These are phyloP conservation scores for Solanum piurae DNA, from an alignment of 257 asterid species.

Conservation along the genomic window DNA sequence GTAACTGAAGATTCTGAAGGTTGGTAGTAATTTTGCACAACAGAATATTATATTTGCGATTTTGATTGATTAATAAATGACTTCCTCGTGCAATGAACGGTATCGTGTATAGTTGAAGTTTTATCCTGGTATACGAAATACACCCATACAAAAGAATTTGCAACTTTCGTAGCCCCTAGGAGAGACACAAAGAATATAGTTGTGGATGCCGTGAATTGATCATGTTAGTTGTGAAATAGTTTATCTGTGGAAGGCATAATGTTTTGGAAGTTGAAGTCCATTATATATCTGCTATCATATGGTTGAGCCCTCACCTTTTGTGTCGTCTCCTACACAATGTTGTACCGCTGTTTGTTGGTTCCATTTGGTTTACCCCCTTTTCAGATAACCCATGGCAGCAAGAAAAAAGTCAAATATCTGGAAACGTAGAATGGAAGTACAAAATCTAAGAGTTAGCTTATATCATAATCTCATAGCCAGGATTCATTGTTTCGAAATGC, in stretches of 20 bases:
- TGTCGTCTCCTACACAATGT: not conserved
- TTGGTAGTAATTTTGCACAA: slow-evolving; percentile 5
- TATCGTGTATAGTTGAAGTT: not conserved
- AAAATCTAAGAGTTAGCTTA: not conserved
- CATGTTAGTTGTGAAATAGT: not conserved
- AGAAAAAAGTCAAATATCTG: not conserved
- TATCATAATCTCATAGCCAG: not conserved
- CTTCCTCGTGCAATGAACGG: not conserved
- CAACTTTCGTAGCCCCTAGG: not conserved
- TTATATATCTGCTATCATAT: not conserved
- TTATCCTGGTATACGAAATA: not conserved
- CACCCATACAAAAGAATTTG: not conserved
- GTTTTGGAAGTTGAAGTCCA: not conserved
- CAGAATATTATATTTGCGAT: not conserved
- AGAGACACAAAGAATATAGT: not conserved
- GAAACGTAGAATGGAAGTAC: not conserved
- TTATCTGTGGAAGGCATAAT: not conserved
- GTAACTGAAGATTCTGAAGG: slow-evolving; percentile 38
- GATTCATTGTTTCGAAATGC: not conserved
- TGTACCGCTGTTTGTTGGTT: not conserved
- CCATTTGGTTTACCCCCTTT: not conserved
- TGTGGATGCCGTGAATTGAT: not conserved
- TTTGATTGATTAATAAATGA: not conserved
- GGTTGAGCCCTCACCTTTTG: not conserved
- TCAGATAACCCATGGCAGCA: not conserved